A percentile compares a stretch with the other conserved stretches of the same genome.
phyloP scores from a whole-genome alignment of 2,329 filamentous ascomycete genomes.

The Colletotrichum shisoi region DNA sequence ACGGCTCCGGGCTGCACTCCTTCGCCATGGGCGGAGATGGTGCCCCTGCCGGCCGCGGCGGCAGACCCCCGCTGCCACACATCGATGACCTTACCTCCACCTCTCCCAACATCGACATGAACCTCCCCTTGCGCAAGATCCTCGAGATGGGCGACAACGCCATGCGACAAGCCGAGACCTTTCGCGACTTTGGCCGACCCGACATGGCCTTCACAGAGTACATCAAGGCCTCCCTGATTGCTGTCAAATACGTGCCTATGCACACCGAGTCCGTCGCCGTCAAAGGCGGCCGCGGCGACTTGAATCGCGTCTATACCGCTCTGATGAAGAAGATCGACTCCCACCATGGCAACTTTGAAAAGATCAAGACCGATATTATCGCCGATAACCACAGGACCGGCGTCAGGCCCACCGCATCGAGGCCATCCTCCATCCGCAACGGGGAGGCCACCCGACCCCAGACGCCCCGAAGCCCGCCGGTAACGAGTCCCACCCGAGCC shows the following conservation, averaged over 20 bases:
- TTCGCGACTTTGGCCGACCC: constrained; percentile 69
- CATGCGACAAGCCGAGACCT: constrained; percentile 67
- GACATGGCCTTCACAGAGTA: constrained; percentile 86
- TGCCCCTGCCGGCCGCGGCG: constrained; percentile 38
- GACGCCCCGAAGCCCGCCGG: constrained; percentile 37
- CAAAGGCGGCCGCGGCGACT: constrained; percentile 61
- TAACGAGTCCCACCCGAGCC: constrained; percentile 34
- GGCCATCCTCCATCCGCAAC: constrained; percentile 29
- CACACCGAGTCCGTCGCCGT: constrained; percentile 78
- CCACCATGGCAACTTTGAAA: constrained; percentile 60
- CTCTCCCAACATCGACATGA: constrained; percentile 56
- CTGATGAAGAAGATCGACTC: constrained; percentile 61
- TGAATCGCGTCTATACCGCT: constrained; percentile 57
- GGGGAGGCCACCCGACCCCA: constrained; percentile 26
- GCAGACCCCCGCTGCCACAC: constrained; percentile 56
- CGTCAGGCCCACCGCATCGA: constrained; percentile 54
- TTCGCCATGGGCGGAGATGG: constrained; percentile 37
- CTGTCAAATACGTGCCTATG: constrained; percentile 76
- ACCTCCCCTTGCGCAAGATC: constrained; percentile 62
- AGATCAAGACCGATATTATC: constrained; percentile 67
- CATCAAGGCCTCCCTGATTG: constrained; percentile 80
- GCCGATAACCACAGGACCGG: constrained; percentile 70
- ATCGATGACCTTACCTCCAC: constrained; percentile 62
- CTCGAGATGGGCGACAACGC: constrained; percentile 62
- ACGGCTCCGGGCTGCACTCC: constrained; percentile 33